Evolutionary conservation across 441 rosid species (phyloP).

Genomic region (Syzygium malaccense): DNA sequence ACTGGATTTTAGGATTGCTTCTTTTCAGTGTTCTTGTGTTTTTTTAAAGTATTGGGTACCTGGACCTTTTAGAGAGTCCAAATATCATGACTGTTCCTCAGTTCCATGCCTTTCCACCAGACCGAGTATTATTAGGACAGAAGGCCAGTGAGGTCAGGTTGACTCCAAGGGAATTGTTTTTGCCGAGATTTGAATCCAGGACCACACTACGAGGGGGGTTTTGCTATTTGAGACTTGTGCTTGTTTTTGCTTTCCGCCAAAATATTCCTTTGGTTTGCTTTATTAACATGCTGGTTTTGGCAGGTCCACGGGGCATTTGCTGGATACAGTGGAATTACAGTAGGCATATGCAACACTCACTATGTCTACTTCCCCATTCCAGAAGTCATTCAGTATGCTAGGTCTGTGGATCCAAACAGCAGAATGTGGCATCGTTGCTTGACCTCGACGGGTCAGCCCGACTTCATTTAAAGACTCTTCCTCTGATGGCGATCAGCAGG

Average conservation of each 20-base stretch:
- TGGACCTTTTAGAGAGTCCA: background rate
- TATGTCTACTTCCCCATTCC: conserved; percentile 89
- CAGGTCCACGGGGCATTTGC: conserved; percentile 99
- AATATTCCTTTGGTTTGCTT: background rate
- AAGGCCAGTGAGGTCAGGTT: background rate
- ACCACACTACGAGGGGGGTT: background rate
- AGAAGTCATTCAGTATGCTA: conserved; percentile 75
- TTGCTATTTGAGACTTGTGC: background rate
- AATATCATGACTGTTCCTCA: background rate
- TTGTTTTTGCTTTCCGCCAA: background rate
- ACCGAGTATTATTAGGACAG: background rate
- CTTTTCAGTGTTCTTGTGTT: background rate
- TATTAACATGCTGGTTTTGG: background rate
- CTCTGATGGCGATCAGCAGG: background rate
- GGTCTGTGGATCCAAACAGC: conserved; percentile 86
- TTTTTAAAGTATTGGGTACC: background rate
- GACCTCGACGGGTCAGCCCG: conserved; percentile 95
- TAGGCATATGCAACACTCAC: conserved; percentile 89
- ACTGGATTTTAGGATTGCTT: background rate
- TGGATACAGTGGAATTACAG: conserved; percentile 90
- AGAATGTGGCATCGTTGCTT: conserved; percentile 99
- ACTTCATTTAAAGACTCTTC: conserved; percentile 41
- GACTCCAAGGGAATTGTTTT: background rate
- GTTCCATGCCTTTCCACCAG: background rate
- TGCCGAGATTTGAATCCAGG: background rate